Percentiles rank a stretch among this genome's conserved stretches.
phyloP scores from a whole-genome alignment of 345 rosid genomes.

The Corchorus capsularis region DNA sequence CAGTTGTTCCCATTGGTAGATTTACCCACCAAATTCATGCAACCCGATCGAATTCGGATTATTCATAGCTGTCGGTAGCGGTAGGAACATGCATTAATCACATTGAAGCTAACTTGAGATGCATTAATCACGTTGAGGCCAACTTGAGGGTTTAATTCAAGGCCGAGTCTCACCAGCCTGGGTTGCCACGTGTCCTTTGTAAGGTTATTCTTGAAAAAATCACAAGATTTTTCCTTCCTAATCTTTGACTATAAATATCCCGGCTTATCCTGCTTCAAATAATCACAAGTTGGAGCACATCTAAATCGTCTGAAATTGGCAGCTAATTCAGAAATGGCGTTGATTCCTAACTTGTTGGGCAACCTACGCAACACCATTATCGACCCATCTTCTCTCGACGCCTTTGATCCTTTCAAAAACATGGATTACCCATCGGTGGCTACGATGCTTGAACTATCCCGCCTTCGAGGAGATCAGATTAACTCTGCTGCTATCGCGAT shows the following conservation, averaged over 20 bases:
- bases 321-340: background rate
- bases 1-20: too few species aligned
- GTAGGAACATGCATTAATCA: too few species aligned
- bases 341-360: constrained; percentile 4
- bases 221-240: background rate
- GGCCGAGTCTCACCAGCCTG: too few species aligned
- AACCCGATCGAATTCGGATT: too few species aligned
- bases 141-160: too few species aligned
- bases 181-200: too few species aligned
- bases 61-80: too few species aligned
- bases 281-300: too few species aligned
- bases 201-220: background rate
- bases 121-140: too few species aligned
- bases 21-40: too few species aligned
- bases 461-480: background rate
- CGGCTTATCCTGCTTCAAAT: background rate
- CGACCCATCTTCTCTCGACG: constrained; percentile 4
- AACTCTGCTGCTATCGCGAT: constrained; percentile 1
- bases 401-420: constrained; percentile 11
- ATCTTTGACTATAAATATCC: background rate
- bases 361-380: background rate
- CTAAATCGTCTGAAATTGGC: too few species aligned
- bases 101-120: too few species aligned
- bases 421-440: background rate
- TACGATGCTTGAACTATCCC: background rate